Base-by-base conservation (phyloP, 768 basidiomycete genomes). In the Tremella yokohamensis region DNA sequence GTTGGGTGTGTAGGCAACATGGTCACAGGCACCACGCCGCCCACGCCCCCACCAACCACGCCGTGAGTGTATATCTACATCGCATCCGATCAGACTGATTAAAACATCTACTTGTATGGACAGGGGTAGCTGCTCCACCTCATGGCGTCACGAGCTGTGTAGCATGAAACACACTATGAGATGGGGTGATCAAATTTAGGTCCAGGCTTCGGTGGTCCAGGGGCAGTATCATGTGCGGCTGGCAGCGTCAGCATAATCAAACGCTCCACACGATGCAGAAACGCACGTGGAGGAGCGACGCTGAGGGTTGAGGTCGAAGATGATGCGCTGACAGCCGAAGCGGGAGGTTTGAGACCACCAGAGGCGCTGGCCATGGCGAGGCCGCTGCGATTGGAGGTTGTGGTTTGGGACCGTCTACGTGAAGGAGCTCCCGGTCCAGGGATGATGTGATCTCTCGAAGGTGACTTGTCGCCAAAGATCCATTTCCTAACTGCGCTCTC, bases 401-500 rank as follows among this genome's bases (percentile, higher is more conserved):
- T 52, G 34, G 51, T 18, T 52, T 26, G 22, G 18, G 51, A 37
- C 9, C 25, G 18, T 52, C 51, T 6, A 18, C 16, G 26, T 2
- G 51, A 52, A 25, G 34, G 11, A 2, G 22, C 38, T 7, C 34
- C 34, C 3, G 51, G 38, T 20, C 34, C 15, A 9, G 34, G 26
- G 25, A 39, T 19, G 45, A 63, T 37, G 49, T 44, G 45, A 4
- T 22, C 3, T 8, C 24, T 25, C 18, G 26, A n/a, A 20, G 57
- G 49, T 20, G 53, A 18, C 20, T 60, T 61, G 18, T 67, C 66
- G 15, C 70, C 74, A 58, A 70, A 94, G 77, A 96, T 88, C 88
- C 89, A 94, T 54, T 85, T 78, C 71, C 85, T 81, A 37, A 91
- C 86, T 0, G 77, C 80, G n/a, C 75, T 77, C 52, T 82, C 83